Evolutionary conservation across 176 grass and related monocot species (phyloP).

Genomic region (Aegilops bicornis): DNA sequence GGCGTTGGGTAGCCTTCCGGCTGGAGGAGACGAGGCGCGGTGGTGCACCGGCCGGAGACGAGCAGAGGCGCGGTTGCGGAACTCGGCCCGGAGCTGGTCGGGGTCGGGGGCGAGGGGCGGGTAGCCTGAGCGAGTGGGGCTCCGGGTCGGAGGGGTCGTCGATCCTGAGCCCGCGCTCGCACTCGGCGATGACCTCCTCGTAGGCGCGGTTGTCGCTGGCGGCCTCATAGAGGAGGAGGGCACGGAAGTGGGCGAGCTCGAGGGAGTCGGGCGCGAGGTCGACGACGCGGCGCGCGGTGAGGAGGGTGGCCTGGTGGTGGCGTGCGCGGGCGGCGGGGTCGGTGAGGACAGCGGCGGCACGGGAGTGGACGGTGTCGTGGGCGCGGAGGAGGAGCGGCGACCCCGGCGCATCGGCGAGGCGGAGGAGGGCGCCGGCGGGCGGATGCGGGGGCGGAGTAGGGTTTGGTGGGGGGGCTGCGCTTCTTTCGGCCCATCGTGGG

Average conservation of each 20-base stretch:
- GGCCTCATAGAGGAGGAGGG: slow-evolving; percentile 60
- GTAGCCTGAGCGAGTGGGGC: slow-evolving; percentile 59
- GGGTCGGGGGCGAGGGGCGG: slow-evolving; percentile 36
- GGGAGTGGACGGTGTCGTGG: slow-evolving; percentile 61
- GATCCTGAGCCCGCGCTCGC: slow-evolving; percentile 65
- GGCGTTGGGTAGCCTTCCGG: too few relatives aligned
- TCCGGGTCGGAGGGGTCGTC: slow-evolving; percentile 47
- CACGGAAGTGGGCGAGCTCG: slow-evolving; percentile 82
- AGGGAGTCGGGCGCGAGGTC: slow-evolving; percentile 72
- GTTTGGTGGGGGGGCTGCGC: slow-evolving; percentile 73
- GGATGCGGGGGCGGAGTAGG: slow-evolving; percentile 38
- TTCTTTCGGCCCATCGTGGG: slow-evolving; percentile 73
- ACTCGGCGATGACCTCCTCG: slow-evolving; percentile 66
- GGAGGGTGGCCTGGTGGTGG: slow-evolving; percentile 54
- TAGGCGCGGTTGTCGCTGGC: slow-evolving; percentile 54
- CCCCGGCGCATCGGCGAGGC: not conserved
- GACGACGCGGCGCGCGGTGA: slow-evolving; percentile 54
- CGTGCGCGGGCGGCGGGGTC: slow-evolving; percentile 59
- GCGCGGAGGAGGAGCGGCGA: slow-evolving; percentile 68
- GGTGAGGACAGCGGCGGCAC: slow-evolving; percentile 53
- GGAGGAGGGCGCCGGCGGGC: slow-evolving; percentile 12
- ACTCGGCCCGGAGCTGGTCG: slow-evolving; percentile 56
- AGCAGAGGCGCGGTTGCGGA: too few relatives aligned
- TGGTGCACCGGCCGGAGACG: too few relatives aligned
- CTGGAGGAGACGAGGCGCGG: too few relatives aligned